Evolutionary conservation across 2,329 filamentous ascomycete species (phyloP), one percentile per base, ranked within the genome.

Genomic region (Stenocarpella maydis): DNA sequence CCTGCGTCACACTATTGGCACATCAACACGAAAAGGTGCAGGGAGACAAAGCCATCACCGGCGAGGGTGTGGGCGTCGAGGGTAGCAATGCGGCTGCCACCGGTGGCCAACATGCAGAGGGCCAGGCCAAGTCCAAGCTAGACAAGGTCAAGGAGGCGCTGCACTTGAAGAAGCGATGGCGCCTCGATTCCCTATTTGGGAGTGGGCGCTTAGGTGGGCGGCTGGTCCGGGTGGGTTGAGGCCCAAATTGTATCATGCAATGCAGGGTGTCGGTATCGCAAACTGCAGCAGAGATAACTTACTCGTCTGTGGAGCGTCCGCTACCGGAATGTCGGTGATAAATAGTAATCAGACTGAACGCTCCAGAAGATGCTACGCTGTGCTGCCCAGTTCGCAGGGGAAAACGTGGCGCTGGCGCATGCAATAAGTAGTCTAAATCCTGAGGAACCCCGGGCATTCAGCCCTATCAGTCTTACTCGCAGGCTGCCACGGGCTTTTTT

Each of bases 81-180:
- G 54, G 64, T 37, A 67, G 54, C 47, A 43, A 19, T 43, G n/a
- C 47, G 54, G 49, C 52, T 58, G 41, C 41, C 47, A 52, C 53
- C 10, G 49, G 34, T 45, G 54, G 43, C 21, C 65, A 70, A 37
- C 54, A 63, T 52, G 49, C 64, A 34, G 43, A 49, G 34, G 64
- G 37, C 53, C 7, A 49, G 64, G 53, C 26, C 39, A 55, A 67
- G 53, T 67, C 68, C 26, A 63, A 60, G 21, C n/a, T 69, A 26
- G 54, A 63, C 24, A 70, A 67, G 54, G 39, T 67, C 64, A 70
- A 70, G 64, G 68, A 70, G 39, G 64, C 68, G 24, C 34, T 70
- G 34, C 68, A 70, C 31, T 9, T 67, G 21, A 70, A 54, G 37
- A 70, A 70, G 54, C 67, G 43, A 61, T 50, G 19, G 43, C 41